phyloP scores from a whole-genome alignment of 257 asterid genomes.

The Ballota nigra region DNA sequence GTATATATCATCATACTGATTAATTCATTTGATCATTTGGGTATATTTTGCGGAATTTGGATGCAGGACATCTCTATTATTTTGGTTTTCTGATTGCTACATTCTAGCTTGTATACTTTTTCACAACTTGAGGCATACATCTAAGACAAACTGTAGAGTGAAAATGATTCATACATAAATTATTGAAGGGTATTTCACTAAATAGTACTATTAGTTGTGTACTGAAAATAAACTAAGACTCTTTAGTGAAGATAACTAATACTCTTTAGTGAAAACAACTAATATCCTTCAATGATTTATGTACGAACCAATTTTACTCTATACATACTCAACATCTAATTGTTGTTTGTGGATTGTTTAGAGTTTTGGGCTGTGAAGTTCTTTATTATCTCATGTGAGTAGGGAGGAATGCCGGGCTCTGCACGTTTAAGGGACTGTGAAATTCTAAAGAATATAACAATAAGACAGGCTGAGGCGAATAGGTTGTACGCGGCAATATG shows the following conservation, averaged over 20 bases:
- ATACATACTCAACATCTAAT: background rate
- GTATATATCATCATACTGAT: background rate
- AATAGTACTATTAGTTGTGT: too few species aligned
- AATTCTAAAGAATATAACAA: constrained; percentile 68
- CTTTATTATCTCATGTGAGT: constrained; percentile 14
- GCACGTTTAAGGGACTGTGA: constrained; percentile 77
- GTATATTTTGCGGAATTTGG: background rate
- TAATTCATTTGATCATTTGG: background rate
- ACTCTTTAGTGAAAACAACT: too few species aligned
- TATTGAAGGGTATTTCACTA: too few species aligned
- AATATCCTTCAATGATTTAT: too few species aligned
- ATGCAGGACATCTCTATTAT: background rate
- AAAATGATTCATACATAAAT: too few species aligned
- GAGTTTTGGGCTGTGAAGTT: background rate
- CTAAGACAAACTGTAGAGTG: too few species aligned
- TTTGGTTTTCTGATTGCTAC: background rate
- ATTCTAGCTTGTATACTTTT: background rate
- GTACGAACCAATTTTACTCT: too few species aligned
- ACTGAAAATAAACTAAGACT: too few species aligned
- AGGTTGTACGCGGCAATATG: constrained; percentile 83
- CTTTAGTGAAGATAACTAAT: too few species aligned
- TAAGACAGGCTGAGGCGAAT: constrained; percentile 71
- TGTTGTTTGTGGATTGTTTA: background rate
- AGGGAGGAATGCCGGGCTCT: constrained; percentile 99
- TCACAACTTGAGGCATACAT: background rate